phyloP scores from a whole-genome alignment of 495 filamentous ascomycete species.

The Neurospora hispaniola region DNA sequence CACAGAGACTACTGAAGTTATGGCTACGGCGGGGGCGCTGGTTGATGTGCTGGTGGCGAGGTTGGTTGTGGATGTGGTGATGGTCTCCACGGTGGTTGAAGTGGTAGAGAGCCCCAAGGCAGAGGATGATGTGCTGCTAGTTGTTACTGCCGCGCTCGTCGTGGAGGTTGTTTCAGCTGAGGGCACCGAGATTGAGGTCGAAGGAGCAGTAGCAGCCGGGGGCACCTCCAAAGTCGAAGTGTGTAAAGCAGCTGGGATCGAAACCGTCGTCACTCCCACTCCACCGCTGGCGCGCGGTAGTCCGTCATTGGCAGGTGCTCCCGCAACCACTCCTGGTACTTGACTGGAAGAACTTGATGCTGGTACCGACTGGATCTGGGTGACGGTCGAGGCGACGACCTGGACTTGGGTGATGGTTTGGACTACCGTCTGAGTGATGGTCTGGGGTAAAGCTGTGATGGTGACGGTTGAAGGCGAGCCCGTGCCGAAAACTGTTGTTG shows the following conservation, averaged over 20 bases:
- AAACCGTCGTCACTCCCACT: slow-evolving; percentile 18
- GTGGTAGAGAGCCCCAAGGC: neutral
- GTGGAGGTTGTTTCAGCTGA: neutral
- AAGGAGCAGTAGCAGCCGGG: slow-evolving; percentile 2
- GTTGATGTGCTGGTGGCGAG: neutral
- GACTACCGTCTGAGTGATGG: slow-evolving; percentile 22
- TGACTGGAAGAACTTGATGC: neutral
- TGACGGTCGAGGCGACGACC: neutral
- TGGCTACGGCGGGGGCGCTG: slow-evolving; percentile 1
- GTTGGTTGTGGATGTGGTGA: neutral
- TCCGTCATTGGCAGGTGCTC: slow-evolving; percentile 1
- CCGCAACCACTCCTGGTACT: neutral
- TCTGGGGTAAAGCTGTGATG: slow-evolving; percentile 29
- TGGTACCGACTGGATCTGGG: neutral
- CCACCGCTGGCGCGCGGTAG: slow-evolving; percentile 12
- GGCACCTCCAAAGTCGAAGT: slow-evolving; percentile 13
- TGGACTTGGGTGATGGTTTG: neutral
- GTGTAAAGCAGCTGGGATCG: slow-evolving; percentile 11
- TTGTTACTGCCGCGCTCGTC: neutral
- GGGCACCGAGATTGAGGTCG: neutral
- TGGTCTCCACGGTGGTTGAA: neutral
- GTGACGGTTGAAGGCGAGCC: slow-evolving; percentile 28
- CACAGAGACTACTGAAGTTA: slow-evolving; percentile 2
- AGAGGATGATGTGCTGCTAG: neutral
- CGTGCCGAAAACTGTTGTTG: slow-evolving; percentile 25